These are phyloP conservation scores for Blastocystis sp. DNA, from an alignment of 352 stramenopile species.

Conservation along the genomic window DNA sequence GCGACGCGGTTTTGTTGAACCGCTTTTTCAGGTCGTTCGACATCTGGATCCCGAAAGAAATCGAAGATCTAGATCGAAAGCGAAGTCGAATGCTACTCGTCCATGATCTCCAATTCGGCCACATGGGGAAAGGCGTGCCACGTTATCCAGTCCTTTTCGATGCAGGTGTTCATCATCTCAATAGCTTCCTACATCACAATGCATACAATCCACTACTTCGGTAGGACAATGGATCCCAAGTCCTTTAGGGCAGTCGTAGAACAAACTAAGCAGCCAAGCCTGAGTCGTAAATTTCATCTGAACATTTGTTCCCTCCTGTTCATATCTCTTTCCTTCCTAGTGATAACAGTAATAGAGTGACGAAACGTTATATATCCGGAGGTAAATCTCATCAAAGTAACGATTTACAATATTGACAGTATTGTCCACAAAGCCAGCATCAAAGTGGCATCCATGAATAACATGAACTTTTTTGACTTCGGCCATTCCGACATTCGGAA, in stretches of 20 bases:
- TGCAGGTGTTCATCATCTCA: slow-evolving; percentile 24
- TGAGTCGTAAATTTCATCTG: slow-evolving; percentile 60
- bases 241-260: slow-evolving; percentile 36
- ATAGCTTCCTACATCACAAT: slow-evolving; percentile 10
- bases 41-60: slow-evolving; percentile 48
- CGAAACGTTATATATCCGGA: slow-evolving; percentile 34
- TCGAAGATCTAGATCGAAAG: slow-evolving; percentile 30
- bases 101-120: slow-evolving; percentile 49
- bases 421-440: slow-evolving; percentile 58
- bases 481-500: slow-evolving; percentile 40
- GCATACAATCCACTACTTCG: background rate
- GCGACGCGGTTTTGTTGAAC: slow-evolving; percentile 44
- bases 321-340: slow-evolving; percentile 34
- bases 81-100: background rate
- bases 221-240: slow-evolving; percentile 46
- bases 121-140: slow-evolving; percentile 60
- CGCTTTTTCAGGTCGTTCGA: slow-evolving; percentile 52
- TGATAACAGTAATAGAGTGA: background rate
- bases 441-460: slow-evolving; percentile 57
- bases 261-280: slow-evolving; percentile 35
- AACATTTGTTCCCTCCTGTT: slow-evolving; percentile 1
- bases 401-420: slow-evolving; percentile 58
- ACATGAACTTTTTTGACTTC: slow-evolving; percentile 60
- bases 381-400: slow-evolving; percentile 61
- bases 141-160: slow-evolving; percentile 54